phyloP scores from a whole-genome alignment of 441 rosid genomes.

The Pelargonium fulgidum region DNA sequence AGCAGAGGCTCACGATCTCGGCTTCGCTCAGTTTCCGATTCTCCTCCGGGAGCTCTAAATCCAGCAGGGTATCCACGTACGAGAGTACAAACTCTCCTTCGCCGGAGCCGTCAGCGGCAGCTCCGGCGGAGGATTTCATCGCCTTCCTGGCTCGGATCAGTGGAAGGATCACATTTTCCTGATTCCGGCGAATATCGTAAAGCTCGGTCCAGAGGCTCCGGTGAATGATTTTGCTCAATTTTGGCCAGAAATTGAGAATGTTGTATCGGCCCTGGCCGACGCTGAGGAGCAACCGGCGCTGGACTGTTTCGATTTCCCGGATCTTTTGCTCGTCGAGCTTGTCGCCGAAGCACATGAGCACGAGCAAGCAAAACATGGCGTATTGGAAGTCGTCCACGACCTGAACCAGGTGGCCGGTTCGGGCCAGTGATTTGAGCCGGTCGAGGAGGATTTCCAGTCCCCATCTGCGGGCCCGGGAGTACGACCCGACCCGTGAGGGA shows the following conservation, averaged over 20 bases:
- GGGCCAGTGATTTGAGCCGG: slow-evolving; percentile 10
- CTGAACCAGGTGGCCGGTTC: slow-evolving; percentile 8
- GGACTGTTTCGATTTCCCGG: slow-evolving; percentile 21
- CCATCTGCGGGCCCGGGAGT: slow-evolving; percentile 26
- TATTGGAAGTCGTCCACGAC: slow-evolving; percentile 25
- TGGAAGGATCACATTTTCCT: slow-evolving; percentile 20
- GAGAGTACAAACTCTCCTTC: slow-evolving; percentile 11
- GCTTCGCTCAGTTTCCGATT: slow-evolving; percentile 32
- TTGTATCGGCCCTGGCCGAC: slow-evolving; percentile 12
- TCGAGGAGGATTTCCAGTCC: slow-evolving; percentile 23
- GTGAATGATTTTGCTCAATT: slow-evolving; percentile 24
- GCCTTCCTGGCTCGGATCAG: slow-evolving; percentile 23
- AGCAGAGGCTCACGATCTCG: slow-evolving; percentile 29
- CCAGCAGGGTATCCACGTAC: slow-evolving; percentile 35
- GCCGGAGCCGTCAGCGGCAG: no score
- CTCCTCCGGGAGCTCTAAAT: slow-evolving; percentile 33
- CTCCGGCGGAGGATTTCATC: no score
- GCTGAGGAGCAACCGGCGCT: slow-evolving; percentile 14
- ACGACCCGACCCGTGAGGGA: slow-evolving; percentile 26
- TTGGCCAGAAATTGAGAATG: slow-evolving; percentile 33
- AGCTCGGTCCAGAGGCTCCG: slow-evolving; percentile 29
- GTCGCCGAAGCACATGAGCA: slow-evolving; percentile 34
- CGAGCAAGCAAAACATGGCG: slow-evolving; percentile 30
- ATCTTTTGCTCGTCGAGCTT: slow-evolving; percentile 26
- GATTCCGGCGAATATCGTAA: slow-evolving; percentile 6